Evolutionary conservation across 345 rosid species (phyloP).

Genomic region (Microcos paniculata): DNA sequence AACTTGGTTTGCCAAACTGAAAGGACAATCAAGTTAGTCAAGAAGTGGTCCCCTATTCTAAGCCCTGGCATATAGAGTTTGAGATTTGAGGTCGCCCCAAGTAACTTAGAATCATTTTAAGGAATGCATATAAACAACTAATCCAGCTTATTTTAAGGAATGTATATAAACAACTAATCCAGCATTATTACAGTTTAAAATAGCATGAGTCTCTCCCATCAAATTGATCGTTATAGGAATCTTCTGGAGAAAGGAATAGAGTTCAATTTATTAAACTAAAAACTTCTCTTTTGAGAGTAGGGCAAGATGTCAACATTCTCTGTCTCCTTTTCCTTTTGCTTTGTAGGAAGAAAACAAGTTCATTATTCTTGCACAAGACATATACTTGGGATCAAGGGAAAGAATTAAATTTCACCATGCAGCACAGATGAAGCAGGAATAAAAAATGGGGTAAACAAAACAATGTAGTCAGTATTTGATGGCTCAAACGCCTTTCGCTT

Average conservation of each 20-base stretch:
- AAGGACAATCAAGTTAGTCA: background rate
- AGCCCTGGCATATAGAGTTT: conserved; percentile 9
- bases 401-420: conserved; percentile 10
- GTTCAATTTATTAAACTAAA: conserved; percentile 8
- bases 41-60: background rate
- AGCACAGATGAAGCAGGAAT: conserved; percentile 10
- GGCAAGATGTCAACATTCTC: conserved; percentile 20
- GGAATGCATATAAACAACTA: background rate
- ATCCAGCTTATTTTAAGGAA: background rate
- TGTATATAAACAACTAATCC: background rate
- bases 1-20: background rate
- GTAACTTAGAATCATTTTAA: conserved; percentile 17
- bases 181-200: background rate
- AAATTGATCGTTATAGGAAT: conserved; percentile 27
- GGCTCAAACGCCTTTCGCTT: background rate
- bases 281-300: conserved; percentile 21
- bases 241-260: conserved; percentile 20
- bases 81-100: conserved; percentile 5
- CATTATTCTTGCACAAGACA: conserved; percentile 13
- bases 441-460: conserved; percentile 13
- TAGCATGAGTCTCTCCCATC: conserved; percentile 1
- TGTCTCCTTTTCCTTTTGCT: conserved; percentile 8
- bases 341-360: conserved; percentile 11
- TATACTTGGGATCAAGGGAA: conserved; percentile 13
- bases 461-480: background rate